phyloP scores from a whole-genome alignment of 169 alveolate genomes.

The Hepatocystis sp. region DNA sequence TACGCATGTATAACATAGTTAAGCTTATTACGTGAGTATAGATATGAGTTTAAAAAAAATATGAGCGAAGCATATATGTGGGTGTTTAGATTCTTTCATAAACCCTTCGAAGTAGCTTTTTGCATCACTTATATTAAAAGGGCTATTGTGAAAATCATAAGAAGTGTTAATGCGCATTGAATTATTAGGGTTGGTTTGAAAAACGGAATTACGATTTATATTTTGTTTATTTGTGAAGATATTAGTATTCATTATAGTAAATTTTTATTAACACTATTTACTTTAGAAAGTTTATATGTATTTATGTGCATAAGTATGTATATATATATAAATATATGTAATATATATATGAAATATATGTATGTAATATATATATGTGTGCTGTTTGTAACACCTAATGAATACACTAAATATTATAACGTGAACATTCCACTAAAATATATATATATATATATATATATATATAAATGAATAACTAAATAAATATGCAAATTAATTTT shows the following conservation, averaged over 20 bases:
- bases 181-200: background rate
- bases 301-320: too few relatives aligned
- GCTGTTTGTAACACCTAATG: too few relatives aligned
- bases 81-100: slow-evolving; percentile 44
- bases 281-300: background rate
- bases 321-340: too few relatives aligned
- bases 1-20: background rate
- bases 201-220: background rate
- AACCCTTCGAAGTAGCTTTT: slow-evolving; percentile 9
- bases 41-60: slow-evolving; percentile 43
- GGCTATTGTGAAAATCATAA: background rate
- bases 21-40: slow-evolving; percentile 20
- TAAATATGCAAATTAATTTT: too few relatives aligned
- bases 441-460: too few relatives aligned
- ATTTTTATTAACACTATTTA: background rate
- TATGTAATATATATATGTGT: too few relatives aligned
- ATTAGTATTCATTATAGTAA: slow-evolving; percentile 22
- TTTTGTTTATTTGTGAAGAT: slow-evolving; percentile 6
- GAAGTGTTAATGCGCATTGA: slow-evolving; percentile 23
- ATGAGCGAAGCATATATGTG: slow-evolving; percentile 58
- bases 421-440: too few relatives aligned
- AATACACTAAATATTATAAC: too few relatives aligned
- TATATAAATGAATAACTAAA: too few relatives aligned
- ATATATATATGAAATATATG: too few relatives aligned
- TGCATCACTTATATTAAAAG: slow-evolving; percentile 18